Evolutionary conservation across 805 yeast species (phyloP).

Genomic region (Teunomyces cretensis): DNA sequence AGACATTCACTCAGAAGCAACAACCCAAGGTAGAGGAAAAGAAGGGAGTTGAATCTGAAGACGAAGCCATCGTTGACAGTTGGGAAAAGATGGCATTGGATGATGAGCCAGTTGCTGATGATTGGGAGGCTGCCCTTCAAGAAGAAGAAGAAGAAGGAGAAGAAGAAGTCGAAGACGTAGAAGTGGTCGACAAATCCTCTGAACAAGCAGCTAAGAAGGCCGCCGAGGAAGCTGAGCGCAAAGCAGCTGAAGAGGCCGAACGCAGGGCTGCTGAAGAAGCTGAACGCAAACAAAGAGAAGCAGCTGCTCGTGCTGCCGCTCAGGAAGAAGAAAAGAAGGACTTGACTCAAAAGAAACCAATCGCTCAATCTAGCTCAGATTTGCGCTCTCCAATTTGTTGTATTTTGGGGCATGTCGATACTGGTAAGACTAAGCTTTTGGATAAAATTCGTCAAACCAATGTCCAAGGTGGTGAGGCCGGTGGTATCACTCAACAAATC

Average conservation of each 20-base stretch:
- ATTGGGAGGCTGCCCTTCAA: slow-evolving; percentile 51
- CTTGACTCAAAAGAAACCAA: slow-evolving; percentile 10
- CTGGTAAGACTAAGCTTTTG: slow-evolving; percentile 96
- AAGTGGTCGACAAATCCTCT: slow-evolving; percentile 14
- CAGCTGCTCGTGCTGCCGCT: slow-evolving; percentile 10
- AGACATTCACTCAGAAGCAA: slow-evolving; percentile 34
- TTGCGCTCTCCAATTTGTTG: slow-evolving; percentile 98
- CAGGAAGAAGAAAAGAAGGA: slow-evolving; percentile 10
- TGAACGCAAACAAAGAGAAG: slow-evolving; percentile 25
- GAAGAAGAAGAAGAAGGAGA: slow-evolving; percentile 23
- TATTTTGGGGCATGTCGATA: slow-evolving; percentile 99
- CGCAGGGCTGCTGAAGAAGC: slow-evolving; percentile 25
- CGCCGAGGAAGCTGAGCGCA: slow-evolving; percentile 19
- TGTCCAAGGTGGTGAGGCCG: slow-evolving; percentile 99
- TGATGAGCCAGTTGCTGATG: slow-evolving; percentile 53
- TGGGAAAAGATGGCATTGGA: slow-evolving; percentile 78
- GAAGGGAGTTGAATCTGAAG: slow-evolving; percentile 32
- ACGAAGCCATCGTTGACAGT: slow-evolving; percentile 69
- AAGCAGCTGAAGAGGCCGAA: slow-evolving; percentile 29
- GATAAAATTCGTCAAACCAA: slow-evolving; percentile 98
- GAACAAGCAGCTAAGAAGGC: slow-evolving; percentile 11
- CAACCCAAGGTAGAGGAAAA: slow-evolving; percentile 21
- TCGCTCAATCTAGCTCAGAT: slow-evolving; percentile 41
- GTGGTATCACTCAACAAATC: slow-evolving; percentile 99
- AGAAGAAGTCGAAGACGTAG: slow-evolving; percentile 21